These are phyloP conservation scores for Haplosporangium sp. DNA, from an alignment of 371 early-diverging fungal genomes.

Conservation along the genomic window DNA sequence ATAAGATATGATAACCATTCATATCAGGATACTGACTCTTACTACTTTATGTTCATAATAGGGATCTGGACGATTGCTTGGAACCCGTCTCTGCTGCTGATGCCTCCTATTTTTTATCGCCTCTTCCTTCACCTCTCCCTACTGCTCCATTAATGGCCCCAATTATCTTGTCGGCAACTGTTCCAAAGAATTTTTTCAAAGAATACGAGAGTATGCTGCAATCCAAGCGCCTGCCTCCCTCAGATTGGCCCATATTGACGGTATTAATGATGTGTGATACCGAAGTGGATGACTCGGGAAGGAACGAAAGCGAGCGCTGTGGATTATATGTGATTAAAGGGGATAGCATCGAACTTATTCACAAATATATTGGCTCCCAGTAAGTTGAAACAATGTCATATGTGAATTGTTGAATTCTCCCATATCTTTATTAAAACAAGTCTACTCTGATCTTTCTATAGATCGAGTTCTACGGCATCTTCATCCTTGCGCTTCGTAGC, in stretches of 20 bases:
- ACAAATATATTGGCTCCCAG: conserved; percentile 32
- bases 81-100: conserved; percentile 3
- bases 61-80: conserved; percentile 8
- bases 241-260: conserved; percentile 26
- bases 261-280: conserved; percentile 15
- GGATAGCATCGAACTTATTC: conserved; percentile 20
- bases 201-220: conserved; percentile 8
- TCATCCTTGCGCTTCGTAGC: conserved; percentile 30
- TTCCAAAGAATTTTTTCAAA: conserved; percentile 30
- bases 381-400: not conserved
- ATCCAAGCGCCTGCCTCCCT: conserved; percentile 2
- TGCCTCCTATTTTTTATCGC: not conserved
- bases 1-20: not conserved
- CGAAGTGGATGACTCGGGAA: conserved; percentile 7
- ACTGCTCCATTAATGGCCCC: not conserved
- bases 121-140: not conserved
- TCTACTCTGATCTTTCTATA: not conserved
- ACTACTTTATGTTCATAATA: not conserved
- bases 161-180: conserved; percentile 19
- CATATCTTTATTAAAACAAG: not conserved
- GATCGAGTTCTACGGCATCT: conserved; percentile 16
- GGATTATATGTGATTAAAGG: conserved; percentile 29
- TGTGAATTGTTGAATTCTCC: not conserved
- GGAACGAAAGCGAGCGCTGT: conserved; percentile 13
- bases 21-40: not conserved